Evolutionary conservation across 2,329 filamentous ascomycete genomes (phyloP).

Genomic region (Colletotrichum tamarilloi): DNA sequence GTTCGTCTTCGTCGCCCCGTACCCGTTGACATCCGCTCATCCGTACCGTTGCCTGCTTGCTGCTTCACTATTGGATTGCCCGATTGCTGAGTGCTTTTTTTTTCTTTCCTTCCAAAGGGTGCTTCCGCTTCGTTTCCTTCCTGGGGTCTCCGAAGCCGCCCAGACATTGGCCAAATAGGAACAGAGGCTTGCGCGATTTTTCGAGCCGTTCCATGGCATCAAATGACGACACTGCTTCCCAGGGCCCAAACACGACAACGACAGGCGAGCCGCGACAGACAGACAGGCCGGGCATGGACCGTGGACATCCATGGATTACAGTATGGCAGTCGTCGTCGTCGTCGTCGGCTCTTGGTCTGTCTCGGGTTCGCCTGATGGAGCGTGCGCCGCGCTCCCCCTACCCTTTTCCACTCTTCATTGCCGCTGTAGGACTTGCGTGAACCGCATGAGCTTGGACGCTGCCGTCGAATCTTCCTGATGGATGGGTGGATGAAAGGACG

Average conservation of each 20-base stretch:
- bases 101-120: constrained; percentile 1
- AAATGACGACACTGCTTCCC: constrained; percentile 30
- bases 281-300: neutral
- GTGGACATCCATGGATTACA: neutral
- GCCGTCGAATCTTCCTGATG: neutral
- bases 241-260: neutral
- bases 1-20: constrained; percentile 21
- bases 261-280: neutral
- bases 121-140: constrained; percentile 28
- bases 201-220: constrained; percentile 14
- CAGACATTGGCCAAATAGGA: constrained; percentile 13
- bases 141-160: constrained; percentile 23
- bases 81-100: constrained; percentile 18
- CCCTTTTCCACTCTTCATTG: neutral
- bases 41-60: constrained; percentile 10
- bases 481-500: constrained; percentile 4
- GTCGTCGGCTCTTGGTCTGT: constrained; percentile 9
- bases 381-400: constrained; percentile 8
- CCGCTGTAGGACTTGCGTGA: neutral
- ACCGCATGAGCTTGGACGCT: constrained; percentile 5
- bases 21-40: constrained; percentile 16
- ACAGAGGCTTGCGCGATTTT: constrained; percentile 32
- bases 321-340: neutral
- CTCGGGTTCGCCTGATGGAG: constrained; percentile 15
- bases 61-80: constrained; percentile 15